phyloP scores from a whole-genome alignment of 306 rosid species.

The Lithocarpus polystachyus region DNA sequence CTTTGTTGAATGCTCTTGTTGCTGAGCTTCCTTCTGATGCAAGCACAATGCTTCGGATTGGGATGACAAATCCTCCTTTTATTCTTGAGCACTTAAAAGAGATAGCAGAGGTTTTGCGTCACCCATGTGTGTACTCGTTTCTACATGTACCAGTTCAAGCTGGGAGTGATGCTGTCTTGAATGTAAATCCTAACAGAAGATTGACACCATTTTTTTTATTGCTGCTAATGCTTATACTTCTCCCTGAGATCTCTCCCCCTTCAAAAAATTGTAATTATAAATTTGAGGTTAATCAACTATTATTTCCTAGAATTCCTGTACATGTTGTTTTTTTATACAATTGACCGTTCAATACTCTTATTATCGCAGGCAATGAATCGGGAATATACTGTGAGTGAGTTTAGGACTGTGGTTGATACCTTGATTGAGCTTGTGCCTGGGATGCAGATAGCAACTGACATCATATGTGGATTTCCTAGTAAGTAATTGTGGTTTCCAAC shows the following conservation, averaged over 20 bases:
- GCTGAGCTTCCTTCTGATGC: constrained; percentile 79
- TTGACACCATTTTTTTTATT: neutral
- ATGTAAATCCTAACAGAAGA: constrained; percentile 40
- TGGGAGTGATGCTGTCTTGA: constrained; percentile 80
- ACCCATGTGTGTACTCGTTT: constrained; percentile 93
- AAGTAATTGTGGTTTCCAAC: constrained; percentile 29
- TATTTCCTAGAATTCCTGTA: constrained; percentile 11
- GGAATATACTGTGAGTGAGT: constrained; percentile 86
- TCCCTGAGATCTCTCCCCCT: no score
- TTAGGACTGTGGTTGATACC: constrained; percentile 93
- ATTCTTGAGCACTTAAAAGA: constrained; percentile 96
- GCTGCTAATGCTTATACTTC: neutral
- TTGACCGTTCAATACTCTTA: constrained; percentile 21
- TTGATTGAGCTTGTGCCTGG: constrained; percentile 92
- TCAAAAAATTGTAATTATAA: neutral
- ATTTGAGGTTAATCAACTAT: neutral
- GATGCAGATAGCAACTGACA: constrained; percentile 98
- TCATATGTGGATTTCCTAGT: constrained; percentile 99
- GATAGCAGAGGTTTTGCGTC: constrained; percentile 77
- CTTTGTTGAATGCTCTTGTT: constrained; percentile 69
- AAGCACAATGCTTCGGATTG: constrained; percentile 95
- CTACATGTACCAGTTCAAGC: constrained; percentile 98
- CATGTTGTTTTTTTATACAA: constrained; percentile 4
- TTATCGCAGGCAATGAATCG: constrained; percentile 93
- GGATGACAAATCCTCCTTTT: constrained; percentile 99